Evolutionary conservation across 2,329 filamentous ascomycete species (phyloP).

Genomic region (Cytospora schulzeri): DNA sequence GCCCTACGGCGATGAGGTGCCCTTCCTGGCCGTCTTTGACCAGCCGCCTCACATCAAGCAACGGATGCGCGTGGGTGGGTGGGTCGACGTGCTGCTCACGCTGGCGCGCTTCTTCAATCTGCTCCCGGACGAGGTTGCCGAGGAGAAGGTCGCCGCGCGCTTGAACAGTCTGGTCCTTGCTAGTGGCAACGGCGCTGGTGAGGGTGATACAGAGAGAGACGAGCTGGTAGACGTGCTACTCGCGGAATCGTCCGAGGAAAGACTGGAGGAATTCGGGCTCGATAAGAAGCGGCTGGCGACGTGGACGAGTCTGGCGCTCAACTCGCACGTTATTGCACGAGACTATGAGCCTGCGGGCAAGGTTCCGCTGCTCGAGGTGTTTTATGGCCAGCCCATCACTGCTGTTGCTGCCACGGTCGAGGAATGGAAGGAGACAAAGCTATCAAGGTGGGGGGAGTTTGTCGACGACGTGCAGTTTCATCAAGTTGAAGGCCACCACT

Average conservation of each 20-base stretch:
- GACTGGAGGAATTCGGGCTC: slow-evolving; percentile 38
- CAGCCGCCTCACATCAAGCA: slow-evolving; percentile 48
- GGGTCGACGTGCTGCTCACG: background rate
- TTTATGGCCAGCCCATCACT: slow-evolving; percentile 42
- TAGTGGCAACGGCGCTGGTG: no score
- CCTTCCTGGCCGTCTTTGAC: slow-evolving; percentile 49
- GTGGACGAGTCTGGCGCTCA: slow-evolving; percentile 42
- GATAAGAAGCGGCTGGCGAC: slow-evolving; percentile 32
- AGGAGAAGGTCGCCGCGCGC: slow-evolving; percentile 12
- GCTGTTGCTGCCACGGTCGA: background rate
- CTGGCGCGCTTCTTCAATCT: slow-evolving; percentile 10
- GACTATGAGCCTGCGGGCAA: slow-evolving; percentile 47
- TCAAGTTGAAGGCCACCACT: slow-evolving; percentile 41
- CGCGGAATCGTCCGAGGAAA: background rate
- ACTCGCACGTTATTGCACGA: slow-evolving; percentile 40
- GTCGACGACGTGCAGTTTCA: slow-evolving; percentile 35
- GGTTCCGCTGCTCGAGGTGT: slow-evolving; percentile 42
- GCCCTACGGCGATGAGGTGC: slow-evolving; percentile 39
- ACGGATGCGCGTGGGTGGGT: background rate
- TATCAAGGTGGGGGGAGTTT: slow-evolving; percentile 37
- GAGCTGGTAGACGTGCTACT: no score
- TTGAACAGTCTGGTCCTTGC: background rate
- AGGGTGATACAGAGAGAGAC: no score
- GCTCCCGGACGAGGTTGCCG: slow-evolving; percentile 4
- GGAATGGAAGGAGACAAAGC: background rate